Percentiles rank a stretch among this genome's conserved stretches.
Evolutionary conservation across 2,329 filamentous ascomycete species (phyloP).

Genomic region (Huntiella bhutanensis): DNA sequence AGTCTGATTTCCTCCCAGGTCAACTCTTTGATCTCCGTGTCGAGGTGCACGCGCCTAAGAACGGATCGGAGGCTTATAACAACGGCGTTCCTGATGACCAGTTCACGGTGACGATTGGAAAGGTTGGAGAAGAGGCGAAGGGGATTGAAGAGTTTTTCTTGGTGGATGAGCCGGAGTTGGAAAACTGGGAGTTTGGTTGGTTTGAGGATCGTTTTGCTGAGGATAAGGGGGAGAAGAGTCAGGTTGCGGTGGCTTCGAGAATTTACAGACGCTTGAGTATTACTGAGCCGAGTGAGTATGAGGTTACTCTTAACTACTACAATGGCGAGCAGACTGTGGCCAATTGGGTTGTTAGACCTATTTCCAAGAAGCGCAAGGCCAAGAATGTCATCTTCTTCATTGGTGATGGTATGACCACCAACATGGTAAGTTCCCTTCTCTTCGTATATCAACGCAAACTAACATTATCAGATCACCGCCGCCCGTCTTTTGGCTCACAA

Average conservation of each 20-base stretch:
- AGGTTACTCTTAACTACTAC: constrained; percentile 59
- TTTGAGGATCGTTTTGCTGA: constrained; percentile 67
- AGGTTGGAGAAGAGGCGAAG: constrained; percentile 35
- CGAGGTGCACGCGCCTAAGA: constrained; percentile 63
- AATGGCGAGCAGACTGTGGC: constrained; percentile 51
- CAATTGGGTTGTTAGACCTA: constrained; percentile 56
- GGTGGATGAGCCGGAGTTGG: constrained; percentile 50
- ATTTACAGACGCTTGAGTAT: constrained; percentile 58
- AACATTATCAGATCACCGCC: constrained; percentile 38
- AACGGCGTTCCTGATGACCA: constrained; percentile 49
- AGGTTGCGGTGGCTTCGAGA: constrained; percentile 67
- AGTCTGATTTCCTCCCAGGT: constrained; percentile 64
- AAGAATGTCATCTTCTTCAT: constrained; percentile 81
- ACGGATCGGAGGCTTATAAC: constrained; percentile 62
- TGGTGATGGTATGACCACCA: constrained; percentile 53
- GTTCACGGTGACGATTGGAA: constrained; percentile 58
- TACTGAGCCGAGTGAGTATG: constrained; percentile 63
- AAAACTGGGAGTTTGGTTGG: constrained; percentile 72
- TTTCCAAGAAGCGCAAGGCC: constrained; percentile 50
- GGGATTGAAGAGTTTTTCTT: constrained; percentile 48
- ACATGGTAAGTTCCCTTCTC: constrained; percentile 31
- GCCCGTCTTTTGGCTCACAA: constrained; percentile 67
- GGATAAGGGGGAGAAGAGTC: constrained; percentile 46
- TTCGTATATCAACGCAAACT: background rate
- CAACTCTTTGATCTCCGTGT: constrained; percentile 72